Base-by-base conservation (phyloP, 2,329 filamentous ascomycete genomes). In the Plectosphaerella plurivora region DNA sequence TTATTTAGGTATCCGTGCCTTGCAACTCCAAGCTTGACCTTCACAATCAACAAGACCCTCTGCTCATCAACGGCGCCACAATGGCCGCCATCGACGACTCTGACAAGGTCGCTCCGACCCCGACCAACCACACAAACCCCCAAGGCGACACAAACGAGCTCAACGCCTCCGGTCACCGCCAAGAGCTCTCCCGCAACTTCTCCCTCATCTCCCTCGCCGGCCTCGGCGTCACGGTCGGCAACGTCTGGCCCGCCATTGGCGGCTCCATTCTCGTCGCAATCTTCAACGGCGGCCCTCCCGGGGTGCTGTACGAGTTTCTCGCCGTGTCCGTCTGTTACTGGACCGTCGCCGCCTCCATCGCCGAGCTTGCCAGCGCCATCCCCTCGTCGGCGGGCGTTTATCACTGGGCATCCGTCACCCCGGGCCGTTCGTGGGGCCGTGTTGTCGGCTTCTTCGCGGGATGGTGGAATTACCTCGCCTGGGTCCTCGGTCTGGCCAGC, bases 321-420 rank as follows among this genome's bases (percentile, higher is more conserved):
- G 63, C 63, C 35, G 71, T 73, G 0, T 73, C 71, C 5, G 53
- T 72, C 47, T 83, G 79, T 58, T 85, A 85, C 67, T 81, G 78
- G 71, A 66, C 79, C 49, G 73, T 85, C 22, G 79, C 78, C 0
- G 78, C 80, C 5, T 81, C 76, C 12, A 75, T 85, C 53, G 81
- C 82, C 45, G 82, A 86, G 64, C 68, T 86, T 25, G 79, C 81
- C 12, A 82, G 78, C 50, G 77, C 80, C 16, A 82, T 84, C 55
- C 82, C 82, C n/a, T 83, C 80, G 1, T 76, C 79, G 7, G 78
- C 75, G 51, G 81, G 80, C 22, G 78, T 84, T 5, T 85, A 85
- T 53, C 81, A 84, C 59, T 84, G 79, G 78, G 81, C 81, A 3
- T 76, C 79, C 14, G 71, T 84, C 9, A 83, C 80, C 2, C 77